Evolutionary conservation across 164 flowering plant species (phyloP).

Genomic region (Vitis rotundifolia): DNA sequence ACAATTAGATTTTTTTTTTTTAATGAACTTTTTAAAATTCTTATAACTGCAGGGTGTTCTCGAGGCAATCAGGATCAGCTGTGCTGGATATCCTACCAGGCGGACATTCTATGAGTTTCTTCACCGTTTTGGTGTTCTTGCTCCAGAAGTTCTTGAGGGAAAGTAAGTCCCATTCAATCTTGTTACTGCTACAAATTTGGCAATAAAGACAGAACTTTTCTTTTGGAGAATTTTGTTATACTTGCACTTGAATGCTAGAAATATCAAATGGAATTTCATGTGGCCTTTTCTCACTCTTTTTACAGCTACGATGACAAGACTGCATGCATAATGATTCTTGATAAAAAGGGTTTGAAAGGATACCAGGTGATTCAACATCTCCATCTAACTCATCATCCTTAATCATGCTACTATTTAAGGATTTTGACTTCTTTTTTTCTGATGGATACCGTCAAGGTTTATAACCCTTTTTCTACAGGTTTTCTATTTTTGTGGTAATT

Average conservation of each 20-base stretch:
- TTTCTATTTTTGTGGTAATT: too few relatives aligned
- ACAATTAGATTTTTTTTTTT: too few relatives aligned
- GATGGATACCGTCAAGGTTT: too few relatives aligned
- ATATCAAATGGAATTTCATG: background rate
- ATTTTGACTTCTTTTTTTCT: too few relatives aligned
- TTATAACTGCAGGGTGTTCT: conserved; percentile 53
- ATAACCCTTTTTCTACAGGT: too few relatives aligned
- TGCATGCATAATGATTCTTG: conserved; percentile 74
- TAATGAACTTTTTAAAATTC: background rate
- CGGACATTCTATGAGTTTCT: conserved; percentile 96
- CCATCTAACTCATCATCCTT: background rate
- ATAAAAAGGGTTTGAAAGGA: conserved; percentile 71
- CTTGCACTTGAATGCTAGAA: too few relatives aligned
- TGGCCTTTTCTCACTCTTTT: background rate
- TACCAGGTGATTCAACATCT: conserved; percentile 53
- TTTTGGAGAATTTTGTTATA: too few relatives aligned
- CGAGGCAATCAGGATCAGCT: conserved; percentile 98
- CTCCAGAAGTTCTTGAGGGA: conserved; percentile 87
- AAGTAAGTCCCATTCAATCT: conserved; percentile 39
- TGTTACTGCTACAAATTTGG: background rate
- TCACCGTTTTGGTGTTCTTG: conserved; percentile 91
- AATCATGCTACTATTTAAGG: background rate
- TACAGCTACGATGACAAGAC: conserved; percentile 66
- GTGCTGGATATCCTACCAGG: conserved; percentile 99
- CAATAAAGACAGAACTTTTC: background rate